Percentiles rank a stretch among this genome's conserved stretches.
phyloP scores from a whole-genome alignment of 441 rosid genomes.

The Populus hybrid region DNA sequence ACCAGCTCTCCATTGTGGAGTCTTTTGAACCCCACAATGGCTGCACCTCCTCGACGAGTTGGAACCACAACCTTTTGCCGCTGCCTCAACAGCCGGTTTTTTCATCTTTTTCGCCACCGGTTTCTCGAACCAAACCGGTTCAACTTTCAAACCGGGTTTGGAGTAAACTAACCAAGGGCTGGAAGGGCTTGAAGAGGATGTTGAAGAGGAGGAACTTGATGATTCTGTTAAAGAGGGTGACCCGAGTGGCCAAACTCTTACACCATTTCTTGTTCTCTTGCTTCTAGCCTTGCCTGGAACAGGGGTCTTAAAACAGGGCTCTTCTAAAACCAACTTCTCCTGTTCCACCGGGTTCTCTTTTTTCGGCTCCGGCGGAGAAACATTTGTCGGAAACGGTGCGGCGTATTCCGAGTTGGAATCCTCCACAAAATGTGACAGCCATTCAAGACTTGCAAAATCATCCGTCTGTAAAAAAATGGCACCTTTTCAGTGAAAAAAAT shows the following conservation, averaged over 20 bases:
- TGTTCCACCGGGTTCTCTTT: constrained; percentile 24
- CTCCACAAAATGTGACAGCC: constrained; percentile 91
- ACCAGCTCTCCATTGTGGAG: constrained; percentile 97
- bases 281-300: constrained; percentile 83
- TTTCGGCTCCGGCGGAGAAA: constrained; percentile 24
- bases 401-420: constrained; percentile 69
- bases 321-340: constrained; percentile 19
- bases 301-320: constrained; percentile 41
- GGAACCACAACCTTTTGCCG: constrained; percentile 20
- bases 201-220: constrained; percentile 45
- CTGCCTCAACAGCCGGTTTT: constrained; percentile 18
- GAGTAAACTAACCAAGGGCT: constrained; percentile 33
- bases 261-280: constrained; percentile 62
- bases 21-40: constrained; percentile 92
- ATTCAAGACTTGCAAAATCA: constrained; percentile 75
- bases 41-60: constrained; percentile 63
- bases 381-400: constrained; percentile 46
- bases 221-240: constrained; percentile 47
- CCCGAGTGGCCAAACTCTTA: constrained; percentile 58
- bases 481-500: constrained; percentile 4
- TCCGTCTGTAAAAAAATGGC: constrained; percentile 47
- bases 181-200: constrained; percentile 40
- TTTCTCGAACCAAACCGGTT: constrained; percentile 26
- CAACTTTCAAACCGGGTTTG: constrained; percentile 20
- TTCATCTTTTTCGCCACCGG: constrained; percentile 40